A percentile compares a stretch with the other conserved stretches of the same genome.
These are phyloP conservation scores for Kwoniella mangroviensis DNA, from an alignment of 768 basidiomycete species.

Conservation along the genomic window DNA sequence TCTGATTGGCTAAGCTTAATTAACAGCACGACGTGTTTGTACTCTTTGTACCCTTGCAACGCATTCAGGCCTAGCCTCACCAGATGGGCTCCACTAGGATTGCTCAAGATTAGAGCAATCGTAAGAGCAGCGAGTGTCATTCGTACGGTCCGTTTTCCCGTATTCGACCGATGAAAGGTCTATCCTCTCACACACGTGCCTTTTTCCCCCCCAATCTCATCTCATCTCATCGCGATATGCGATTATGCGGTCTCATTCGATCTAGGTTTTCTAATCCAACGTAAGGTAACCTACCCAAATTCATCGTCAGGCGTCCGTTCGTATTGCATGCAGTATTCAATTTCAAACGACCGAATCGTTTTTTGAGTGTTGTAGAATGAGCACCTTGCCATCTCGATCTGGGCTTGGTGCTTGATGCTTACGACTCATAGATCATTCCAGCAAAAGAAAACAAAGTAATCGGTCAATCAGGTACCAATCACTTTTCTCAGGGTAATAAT, in stretches of 20 bases:
- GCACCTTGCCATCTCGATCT: too few species aligned
- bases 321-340: too few species aligned
- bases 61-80: not conserved
- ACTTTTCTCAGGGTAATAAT: not conserved
- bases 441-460: not conserved
- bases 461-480: constrained; percentile 5
- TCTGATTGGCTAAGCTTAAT: not conserved
- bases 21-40: not conserved
- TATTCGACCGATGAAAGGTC: not conserved
- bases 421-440: constrained; percentile 13
- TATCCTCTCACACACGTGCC: not conserved
- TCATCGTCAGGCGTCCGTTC: too few species aligned
- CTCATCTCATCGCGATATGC: not conserved
- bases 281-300: too few species aligned
- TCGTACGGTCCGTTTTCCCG: too few species aligned
- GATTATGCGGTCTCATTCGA: constrained; percentile 7
- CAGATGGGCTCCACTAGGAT: not conserved
- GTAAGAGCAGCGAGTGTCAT: too few species aligned
- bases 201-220: not conserved
- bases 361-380: too few species aligned
- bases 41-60: too few species aligned
- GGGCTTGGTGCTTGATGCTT: not conserved
- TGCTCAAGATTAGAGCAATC: not conserved
- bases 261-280: not conserved
- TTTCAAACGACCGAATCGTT: too few species aligned